Base-by-base conservation (phyloP, 768 basidiomycete species). In the Trichaptum fuscoviolaceum region DNA sequence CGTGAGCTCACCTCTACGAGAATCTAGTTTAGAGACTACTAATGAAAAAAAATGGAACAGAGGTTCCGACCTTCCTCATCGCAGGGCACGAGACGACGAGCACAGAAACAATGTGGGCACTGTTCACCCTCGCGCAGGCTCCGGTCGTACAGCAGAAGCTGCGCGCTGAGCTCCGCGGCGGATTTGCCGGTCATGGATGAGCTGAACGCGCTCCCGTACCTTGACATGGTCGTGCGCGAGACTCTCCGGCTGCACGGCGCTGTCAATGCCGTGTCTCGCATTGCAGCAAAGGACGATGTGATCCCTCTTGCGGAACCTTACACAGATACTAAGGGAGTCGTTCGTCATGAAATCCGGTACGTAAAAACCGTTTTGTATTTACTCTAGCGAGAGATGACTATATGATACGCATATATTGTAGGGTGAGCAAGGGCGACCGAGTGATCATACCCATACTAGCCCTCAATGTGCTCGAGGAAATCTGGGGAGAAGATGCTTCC, bases 361-460 rank as follows among this genome's bases (percentile, higher is more conserved):
- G 42, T 12, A 5, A 15, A 12, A 3, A 12, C 42, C 12, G 15
- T 52, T 20, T 52, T 20, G 42, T 52, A 15, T 52, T 4, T 52
- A 12, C 12, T 52, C 20, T 30, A 30, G 4, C 30, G 30, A 30
- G 8, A 52, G 10, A 52, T 20, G 42, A 52, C 42, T 52, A 5
- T 15, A 52, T 3, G 35, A 17, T 36, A 17, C n/a, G n/a, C n/a
- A n/a, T n/a, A n/a, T n/a, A n/a, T 12, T 52, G 42, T 52, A 52
- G 42, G 20, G 42, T 52, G 42, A 52, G 15, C 15, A 77, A 79
- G 69, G 81, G 85, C 61, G 85, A 88, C 69, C 81, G 83, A 67
- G 80, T 90, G 72, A 83, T 83, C 1, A 79, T 79, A 35, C 71
- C 75, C 23, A 72, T 75, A 25, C 57, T 69, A 1, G 70, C 74